phyloP scores from a whole-genome alignment of 495 filamentous ascomycete species.

The Daldinia decipiens region DNA sequence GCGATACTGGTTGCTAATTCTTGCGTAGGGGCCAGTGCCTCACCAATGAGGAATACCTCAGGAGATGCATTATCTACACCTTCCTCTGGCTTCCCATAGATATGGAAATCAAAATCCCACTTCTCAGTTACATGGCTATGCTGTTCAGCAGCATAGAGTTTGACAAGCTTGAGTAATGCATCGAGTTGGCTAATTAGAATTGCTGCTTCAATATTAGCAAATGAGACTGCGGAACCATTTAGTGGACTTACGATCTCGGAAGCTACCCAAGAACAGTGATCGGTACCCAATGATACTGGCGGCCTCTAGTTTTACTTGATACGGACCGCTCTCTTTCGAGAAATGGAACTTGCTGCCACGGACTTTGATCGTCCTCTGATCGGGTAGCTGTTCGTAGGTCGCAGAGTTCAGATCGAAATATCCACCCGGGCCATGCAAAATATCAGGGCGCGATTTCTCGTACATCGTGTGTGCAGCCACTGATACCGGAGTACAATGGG shows the following conservation, averaged over 20 bases:
- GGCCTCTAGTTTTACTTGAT: constrained; percentile 61
- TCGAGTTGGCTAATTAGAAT: constrained; percentile 58
- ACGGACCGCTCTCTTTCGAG: constrained; percentile 38
- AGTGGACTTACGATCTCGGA: constrained; percentile 52
- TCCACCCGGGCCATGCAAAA: constrained; percentile 59
- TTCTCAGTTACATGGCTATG: constrained; percentile 38
- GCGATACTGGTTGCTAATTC: constrained; percentile 54
- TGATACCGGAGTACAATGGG: constrained; percentile 55
- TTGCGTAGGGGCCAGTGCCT: constrained; percentile 55
- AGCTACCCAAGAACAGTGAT: constrained; percentile 57
- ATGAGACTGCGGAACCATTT: not conserved
- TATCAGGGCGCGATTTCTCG: constrained; percentile 61
- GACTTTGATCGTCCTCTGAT: constrained; percentile 54
- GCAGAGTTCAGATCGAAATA: constrained; percentile 51
- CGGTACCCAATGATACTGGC: constrained; percentile 54
- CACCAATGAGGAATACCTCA: constrained; percentile 56
- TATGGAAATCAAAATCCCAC: constrained; percentile 53
- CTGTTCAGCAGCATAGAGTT: constrained; percentile 44
- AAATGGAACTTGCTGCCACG: constrained; percentile 53
- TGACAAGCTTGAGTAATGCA: constrained; percentile 45
- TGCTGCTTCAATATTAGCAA: constrained; percentile 32
- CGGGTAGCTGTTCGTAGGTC: constrained; percentile 53
- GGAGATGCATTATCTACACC: constrained; percentile 33
- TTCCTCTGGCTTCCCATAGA: constrained; percentile 53
- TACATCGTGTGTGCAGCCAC: constrained; percentile 64